Evolutionary conservation across 1,139 yeast genomes (phyloP).

Genomic region (Kodamaea sp.): DNA sequence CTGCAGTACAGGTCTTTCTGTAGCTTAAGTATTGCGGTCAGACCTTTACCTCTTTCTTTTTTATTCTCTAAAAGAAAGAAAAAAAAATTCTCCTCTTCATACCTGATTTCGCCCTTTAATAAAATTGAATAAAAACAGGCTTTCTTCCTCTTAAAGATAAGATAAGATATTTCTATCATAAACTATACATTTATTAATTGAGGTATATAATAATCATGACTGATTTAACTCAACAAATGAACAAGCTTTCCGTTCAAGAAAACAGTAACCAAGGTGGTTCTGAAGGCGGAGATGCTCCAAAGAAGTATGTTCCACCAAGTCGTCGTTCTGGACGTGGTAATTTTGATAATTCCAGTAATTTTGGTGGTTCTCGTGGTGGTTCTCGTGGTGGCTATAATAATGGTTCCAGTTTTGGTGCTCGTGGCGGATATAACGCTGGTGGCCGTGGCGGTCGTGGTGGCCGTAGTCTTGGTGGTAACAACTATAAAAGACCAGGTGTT

Average conservation of each 20-base stretch:
- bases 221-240: conserved; percentile 43
- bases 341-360: conserved; percentile 12
- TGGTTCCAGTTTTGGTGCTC: conserved; percentile 17
- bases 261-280: conserved; percentile 15
- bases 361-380: conserved; percentile 19
- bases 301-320: conserved; percentile 10
- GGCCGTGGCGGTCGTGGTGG: conserved; percentile 16
- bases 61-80: no score
- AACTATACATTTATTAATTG: background rate
- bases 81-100: no score
- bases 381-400: conserved; percentile 24
- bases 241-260: conserved; percentile 39
- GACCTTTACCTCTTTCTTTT: no score
- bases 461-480: conserved; percentile 25
- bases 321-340: conserved; percentile 7
- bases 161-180: background rate
- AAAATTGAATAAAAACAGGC: no score
- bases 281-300: conserved; percentile 10
- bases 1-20: no score
- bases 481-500: conserved; percentile 40
- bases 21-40: no score
- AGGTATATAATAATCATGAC: conserved; percentile 25
- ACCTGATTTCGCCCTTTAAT: no score
- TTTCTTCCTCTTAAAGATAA: background rate
- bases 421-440: conserved; percentile 18